Base-by-base conservation (phyloP, 441 rosid species). In the Adansonia grandidieri region DNA sequence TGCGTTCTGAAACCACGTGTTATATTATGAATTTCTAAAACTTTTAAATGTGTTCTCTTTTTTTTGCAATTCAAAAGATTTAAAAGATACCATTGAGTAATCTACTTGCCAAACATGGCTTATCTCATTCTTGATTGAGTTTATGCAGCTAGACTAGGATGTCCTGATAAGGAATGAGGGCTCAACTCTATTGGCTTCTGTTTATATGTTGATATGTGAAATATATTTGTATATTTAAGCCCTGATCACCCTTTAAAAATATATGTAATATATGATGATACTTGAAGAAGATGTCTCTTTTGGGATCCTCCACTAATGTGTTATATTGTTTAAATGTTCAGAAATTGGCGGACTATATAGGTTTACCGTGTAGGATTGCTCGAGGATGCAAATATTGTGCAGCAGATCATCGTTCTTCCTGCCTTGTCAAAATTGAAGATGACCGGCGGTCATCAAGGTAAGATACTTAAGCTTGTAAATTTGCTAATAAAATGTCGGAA, bases 291-390 rank as follows among this genome's bases (percentile, higher is more conserved):
- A 70, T 50, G 2, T 47, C 68, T 62, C 3, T 56, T 56, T 37
- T 47, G 10, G 47, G 54, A 17, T 69, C 64, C 71, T 54, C 51
- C 15, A 64, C 73, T 77, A 62, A 86, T 37, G 7, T 63, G 42
- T 48, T 51, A 5, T 28, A 10, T 54, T 42, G 19, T 78, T 82
- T 72, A 22, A 47, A 60, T 77, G 0, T 88, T 86, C 93, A 95
- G 98, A 96, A 92, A 88, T 87, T 96, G 91, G 99, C 99, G 42
- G 99, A 96, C 77, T 85, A 76, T 82, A 90, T 94, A 76, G 98
- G 99, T 60, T 88, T 96, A 85, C 99, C 99, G 9, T 96, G 99
- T 82, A 93, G 98, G 84, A 96, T 96, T 73, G 99, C 98, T 82
- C 89, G 88, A 76, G 99, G 99, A 70, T 96, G 98, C 91, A 92